Percentiles rank a stretch among this genome's conserved stretches.
Evolutionary conservation across 306 rosid genomes (phyloP).

Genomic region (Acacia crassicarpa): DNA sequence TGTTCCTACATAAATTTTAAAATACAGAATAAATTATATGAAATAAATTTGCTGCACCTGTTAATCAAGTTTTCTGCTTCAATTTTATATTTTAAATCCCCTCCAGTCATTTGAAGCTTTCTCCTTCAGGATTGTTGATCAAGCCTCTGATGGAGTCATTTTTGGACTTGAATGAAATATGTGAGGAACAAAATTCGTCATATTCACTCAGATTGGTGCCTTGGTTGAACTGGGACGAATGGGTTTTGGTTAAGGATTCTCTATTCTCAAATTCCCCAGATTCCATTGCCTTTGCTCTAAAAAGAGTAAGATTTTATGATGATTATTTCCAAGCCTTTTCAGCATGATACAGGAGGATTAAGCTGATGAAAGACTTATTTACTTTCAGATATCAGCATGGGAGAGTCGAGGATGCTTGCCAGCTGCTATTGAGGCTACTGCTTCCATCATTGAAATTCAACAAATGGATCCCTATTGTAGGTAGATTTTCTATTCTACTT

Average conservation of each 20-base stretch:
- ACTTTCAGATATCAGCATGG: constrained; percentile 74
- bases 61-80: background rate
- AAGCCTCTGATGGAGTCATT: constrained; percentile 40
- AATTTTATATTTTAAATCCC: background rate
- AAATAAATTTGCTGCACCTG: background rate
- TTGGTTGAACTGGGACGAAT: constrained; percentile 91
- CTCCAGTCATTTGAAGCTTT: background rate
- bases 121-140: background rate
- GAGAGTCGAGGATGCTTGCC: constrained; percentile 87
- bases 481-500: constrained; percentile 37
- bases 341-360: background rate
- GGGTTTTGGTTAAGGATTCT: constrained; percentile 67
- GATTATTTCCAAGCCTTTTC: background rate
- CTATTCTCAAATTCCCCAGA: constrained; percentile 69
- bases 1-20: background rate
- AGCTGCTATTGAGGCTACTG: constrained; percentile 65
- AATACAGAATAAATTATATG: background rate
- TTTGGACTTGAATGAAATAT: constrained; percentile 40
- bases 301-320: constrained; percentile 44
- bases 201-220: constrained; percentile 66
- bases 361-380: background rate
- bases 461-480: constrained; percentile 60
- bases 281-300: constrained; percentile 63
- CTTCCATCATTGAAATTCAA: constrained; percentile 73
- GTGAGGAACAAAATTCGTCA: constrained; percentile 27